These are phyloP conservation scores for Fonsecaea nubica DNA, from an alignment of 2,329 filamentous ascomycete species.

Conservation along the genomic window DNA sequence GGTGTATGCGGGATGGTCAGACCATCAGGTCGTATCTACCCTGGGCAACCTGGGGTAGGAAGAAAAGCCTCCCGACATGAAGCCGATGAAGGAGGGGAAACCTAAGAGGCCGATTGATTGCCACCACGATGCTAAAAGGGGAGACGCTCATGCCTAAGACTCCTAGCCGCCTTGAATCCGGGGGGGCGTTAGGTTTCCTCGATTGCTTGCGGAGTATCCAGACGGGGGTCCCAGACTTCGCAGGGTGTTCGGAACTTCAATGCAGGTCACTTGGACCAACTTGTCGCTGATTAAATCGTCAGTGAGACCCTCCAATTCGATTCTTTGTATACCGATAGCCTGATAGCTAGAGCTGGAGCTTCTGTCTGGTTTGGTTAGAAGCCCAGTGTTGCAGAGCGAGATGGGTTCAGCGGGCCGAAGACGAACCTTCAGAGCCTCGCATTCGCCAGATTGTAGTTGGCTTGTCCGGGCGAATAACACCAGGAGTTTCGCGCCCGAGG, in stretches of 20 bases:
- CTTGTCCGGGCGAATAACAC: background rate
- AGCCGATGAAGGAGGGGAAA: constrained; percentile 26
- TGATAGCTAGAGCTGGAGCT: background rate
- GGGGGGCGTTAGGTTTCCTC: constrained; percentile 14
- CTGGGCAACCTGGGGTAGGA: background rate
- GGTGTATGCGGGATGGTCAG: constrained; percentile 15
- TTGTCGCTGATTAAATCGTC: background rate
- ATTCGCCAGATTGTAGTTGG: background rate
- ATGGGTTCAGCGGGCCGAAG: constrained; percentile 6
- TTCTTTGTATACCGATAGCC: background rate
- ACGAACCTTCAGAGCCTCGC: constrained; percentile 16
- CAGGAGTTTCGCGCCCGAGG: background rate
- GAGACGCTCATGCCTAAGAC: constrained; percentile 11
- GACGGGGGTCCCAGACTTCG: constrained; percentile 14
- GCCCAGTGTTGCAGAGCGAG: background rate
- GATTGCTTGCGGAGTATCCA: constrained; percentile 18
- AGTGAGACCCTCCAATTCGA: constrained; percentile 2
- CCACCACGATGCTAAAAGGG: constrained; percentile 9
- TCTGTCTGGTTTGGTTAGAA: background rate
- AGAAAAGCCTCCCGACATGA: constrained; percentile 28
- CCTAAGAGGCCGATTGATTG: constrained; percentile 16
- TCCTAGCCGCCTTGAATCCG: constrained; percentile 28
- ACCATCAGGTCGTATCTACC: constrained; percentile 12
- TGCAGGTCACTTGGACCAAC: constrained; percentile 12
- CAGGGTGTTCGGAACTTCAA: constrained; percentile 7